Evolutionary conservation across 768 basidiomycete genomes (phyloP).

Genomic region (Candolleomyces efflorescens): DNA sequence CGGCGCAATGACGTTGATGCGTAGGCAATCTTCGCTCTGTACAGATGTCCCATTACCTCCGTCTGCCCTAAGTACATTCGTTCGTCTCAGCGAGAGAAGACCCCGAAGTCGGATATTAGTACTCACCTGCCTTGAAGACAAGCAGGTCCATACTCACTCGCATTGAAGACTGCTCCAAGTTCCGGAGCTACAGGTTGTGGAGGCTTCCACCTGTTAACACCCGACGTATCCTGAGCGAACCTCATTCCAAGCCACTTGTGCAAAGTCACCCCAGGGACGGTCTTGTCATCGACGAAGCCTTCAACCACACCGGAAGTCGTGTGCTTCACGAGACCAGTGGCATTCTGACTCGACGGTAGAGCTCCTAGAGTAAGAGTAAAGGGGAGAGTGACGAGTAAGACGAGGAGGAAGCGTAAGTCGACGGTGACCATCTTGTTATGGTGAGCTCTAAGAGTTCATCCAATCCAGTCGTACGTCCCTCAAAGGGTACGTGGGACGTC

Average conservation of each 20-base stretch:
- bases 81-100: background rate
- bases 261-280: conserved; percentile 15
- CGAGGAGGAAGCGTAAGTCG: too few relatives aligned
- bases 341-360: too few relatives aligned
- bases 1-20: conserved; percentile 39
- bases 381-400: too few relatives aligned
- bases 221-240: conserved; percentile 26
- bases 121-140: conserved; percentile 28
- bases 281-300: conserved; percentile 22
- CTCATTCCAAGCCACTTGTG: conserved; percentile 29
- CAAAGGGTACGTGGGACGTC: too few relatives aligned
- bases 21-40: conserved; percentile 37
- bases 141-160: conserved; percentile 27
- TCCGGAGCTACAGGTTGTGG: conserved; percentile 17
- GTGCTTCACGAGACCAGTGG: background rate
- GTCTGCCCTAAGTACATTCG: conserved; percentile 18
- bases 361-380: too few relatives aligned
- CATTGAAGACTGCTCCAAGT: conserved; percentile 18
- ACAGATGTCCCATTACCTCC: conserved; percentile 29
- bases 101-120: background rate
- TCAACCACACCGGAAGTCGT: conserved; percentile 24
- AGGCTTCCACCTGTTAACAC: conserved; percentile 25
- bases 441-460: too few relatives aligned
- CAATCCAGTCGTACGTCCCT: too few relatives aligned
- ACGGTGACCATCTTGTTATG: too few relatives aligned